Percentiles rank a stretch among this genome's conserved stretches.
Evolutionary conservation across 2,329 filamentous ascomycete species (phyloP).

Genomic region (Nemania sp.): DNA sequence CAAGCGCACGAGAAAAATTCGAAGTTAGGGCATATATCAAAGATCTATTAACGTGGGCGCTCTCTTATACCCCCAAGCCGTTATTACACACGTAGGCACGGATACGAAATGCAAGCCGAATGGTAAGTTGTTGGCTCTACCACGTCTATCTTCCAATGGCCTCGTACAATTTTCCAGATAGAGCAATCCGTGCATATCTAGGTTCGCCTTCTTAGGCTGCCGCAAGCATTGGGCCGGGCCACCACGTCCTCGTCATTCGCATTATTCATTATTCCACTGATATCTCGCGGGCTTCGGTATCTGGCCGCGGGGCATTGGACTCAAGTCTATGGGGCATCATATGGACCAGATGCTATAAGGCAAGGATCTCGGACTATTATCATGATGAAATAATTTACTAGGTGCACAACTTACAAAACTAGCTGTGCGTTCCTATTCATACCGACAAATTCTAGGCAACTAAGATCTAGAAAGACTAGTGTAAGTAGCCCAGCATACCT

Average conservation of each 20-base stretch:
- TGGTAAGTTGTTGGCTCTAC: background rate
- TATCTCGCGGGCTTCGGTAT: conserved; percentile 9
- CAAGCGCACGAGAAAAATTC: conserved; percentile 2
- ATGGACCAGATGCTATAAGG: background rate
- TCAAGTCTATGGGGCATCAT: background rate
- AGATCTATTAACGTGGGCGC: background rate
- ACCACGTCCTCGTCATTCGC: conserved; percentile 2
- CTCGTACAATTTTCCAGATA: background rate
- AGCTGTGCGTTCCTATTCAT: background rate
- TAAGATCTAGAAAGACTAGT: background rate
- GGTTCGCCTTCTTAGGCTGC: background rate
- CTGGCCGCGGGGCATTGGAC: background rate
- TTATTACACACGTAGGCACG: conserved; percentile 2
- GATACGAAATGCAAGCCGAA: conserved; percentile 18
- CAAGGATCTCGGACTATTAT: background rate
- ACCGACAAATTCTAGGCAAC: background rate
- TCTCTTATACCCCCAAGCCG: conserved; percentile 3
- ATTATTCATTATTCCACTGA: conserved; percentile 4
- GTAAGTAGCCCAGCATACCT: no score
- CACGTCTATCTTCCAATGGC: no score
- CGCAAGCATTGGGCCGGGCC: background rate
- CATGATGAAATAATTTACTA: no score
- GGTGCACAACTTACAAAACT: conserved; percentile 4
- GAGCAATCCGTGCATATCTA: conserved; percentile 1
- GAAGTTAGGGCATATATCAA: conserved; percentile 14